A percentile compares a stretch with the other conserved stretches of the same genome.
Evolutionary conservation across 2,329 filamentous ascomycete species (phyloP).

Genomic region (Penicillium rolfsii): DNA sequence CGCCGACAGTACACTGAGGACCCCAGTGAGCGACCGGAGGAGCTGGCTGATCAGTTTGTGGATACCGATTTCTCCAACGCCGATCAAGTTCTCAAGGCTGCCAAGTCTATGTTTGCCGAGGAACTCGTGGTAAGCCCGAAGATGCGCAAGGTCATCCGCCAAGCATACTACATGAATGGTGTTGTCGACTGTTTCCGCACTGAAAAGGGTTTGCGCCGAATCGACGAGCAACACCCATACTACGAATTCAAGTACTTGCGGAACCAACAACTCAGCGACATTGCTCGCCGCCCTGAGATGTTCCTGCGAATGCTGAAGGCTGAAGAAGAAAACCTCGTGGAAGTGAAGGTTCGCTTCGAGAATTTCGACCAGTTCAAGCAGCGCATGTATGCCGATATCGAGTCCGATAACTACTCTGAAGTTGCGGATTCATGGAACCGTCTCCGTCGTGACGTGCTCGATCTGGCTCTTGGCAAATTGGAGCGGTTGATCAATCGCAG

Average conservation of each 20-base stretch:
- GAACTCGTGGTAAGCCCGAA: constrained; percentile 86
- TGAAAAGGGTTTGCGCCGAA: constrained; percentile 89
- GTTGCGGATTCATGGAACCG: constrained; percentile 94
- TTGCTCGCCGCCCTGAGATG: constrained; percentile 81
- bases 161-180: constrained; percentile 80
- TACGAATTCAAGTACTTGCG: constrained; percentile 98
- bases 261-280: constrained; percentile 80
- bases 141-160: constrained; percentile 83
- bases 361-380: constrained; percentile 75
- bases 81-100: constrained; percentile 73
- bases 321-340: constrained; percentile 88
- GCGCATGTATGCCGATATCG: constrained; percentile 79
- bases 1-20: constrained; percentile 85
- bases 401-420: constrained; percentile 94
- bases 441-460: constrained; percentile 81
- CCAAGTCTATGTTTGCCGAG: constrained; percentile 86
- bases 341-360: constrained; percentile 78
- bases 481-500: constrained; percentile 84
- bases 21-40: constrained; percentile 74
- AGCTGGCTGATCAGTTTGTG: constrained; percentile 79
- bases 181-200: constrained; percentile 86
- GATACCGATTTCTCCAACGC: constrained; percentile 75
- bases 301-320: constrained; percentile 98
- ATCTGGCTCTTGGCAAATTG: constrained; percentile 78
- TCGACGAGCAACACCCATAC: constrained; percentile 92